Conservation (phyloP, 768 basidiomycete genomes). For the Galerina sulciceps region DNA sequence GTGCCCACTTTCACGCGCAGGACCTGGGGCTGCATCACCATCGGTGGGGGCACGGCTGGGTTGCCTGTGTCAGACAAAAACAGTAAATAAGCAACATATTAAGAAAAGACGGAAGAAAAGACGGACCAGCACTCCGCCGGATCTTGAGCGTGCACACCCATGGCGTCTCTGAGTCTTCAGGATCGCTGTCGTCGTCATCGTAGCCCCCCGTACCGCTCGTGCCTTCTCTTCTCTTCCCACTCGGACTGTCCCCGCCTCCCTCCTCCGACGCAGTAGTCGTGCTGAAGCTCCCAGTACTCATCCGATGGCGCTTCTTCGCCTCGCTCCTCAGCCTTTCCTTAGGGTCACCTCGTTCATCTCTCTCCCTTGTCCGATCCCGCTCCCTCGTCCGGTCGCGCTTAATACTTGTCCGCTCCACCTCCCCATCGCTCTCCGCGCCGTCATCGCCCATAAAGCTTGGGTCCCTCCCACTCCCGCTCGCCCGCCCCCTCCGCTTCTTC, state of each 20-base stretch:
- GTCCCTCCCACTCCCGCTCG: constrained; percentile 8
- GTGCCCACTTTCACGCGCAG: constrained; percentile 76
- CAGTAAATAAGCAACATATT: neutral
- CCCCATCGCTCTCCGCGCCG: constrained; percentile 21
- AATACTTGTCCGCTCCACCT: constrained; percentile 51
- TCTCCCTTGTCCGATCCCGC: constrained; percentile 39
- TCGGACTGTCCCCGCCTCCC: constrained; percentile 5
- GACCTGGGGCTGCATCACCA: constrained; percentile 32
- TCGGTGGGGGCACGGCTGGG: neutral
- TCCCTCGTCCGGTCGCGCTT: constrained; percentile 31
- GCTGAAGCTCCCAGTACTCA: constrained; percentile 38
- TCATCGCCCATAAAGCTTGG: constrained; percentile 10
- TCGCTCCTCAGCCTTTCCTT: constrained; percentile 24
- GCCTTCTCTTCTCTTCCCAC: constrained; percentile 12
- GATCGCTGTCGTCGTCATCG: constrained; percentile 84
- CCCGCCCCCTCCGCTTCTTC: constrained; percentile 9
- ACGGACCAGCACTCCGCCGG: constrained; percentile 41
- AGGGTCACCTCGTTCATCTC: constrained; percentile 25
- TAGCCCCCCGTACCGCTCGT: constrained; percentile 33
- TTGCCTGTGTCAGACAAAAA: neutral
- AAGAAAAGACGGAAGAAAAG: constrained; percentile 3
- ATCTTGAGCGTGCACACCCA: constrained; percentile 89
- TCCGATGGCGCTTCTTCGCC: constrained; percentile 30
- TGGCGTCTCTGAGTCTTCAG: constrained; percentile 95
- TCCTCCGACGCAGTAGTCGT: constrained; percentile 38